phyloP scores from a whole-genome alignment of 83 land plant species.

The Diphasiastrum complanatum region DNA sequence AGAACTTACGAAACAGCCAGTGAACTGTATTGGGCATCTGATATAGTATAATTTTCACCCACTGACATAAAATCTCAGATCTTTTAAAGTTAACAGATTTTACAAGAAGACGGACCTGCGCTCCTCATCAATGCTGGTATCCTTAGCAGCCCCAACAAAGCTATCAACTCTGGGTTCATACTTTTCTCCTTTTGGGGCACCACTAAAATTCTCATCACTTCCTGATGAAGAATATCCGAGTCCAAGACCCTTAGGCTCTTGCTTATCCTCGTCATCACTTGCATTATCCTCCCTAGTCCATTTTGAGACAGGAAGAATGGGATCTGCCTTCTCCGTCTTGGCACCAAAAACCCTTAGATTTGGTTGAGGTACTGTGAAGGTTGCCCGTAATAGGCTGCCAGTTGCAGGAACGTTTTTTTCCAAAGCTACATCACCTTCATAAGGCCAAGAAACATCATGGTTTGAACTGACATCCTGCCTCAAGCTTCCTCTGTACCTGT shows the following conservation, averaged over 20 bases:
- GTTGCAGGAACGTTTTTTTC: not conserved
- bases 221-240: conserved; percentile 88
- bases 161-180: conserved; percentile 38
- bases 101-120: conserved; percentile 47
- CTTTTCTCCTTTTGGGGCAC: conserved; percentile 38
- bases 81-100: not conserved
- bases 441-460: conserved; percentile 16
- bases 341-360: conserved; percentile 41
- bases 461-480: conserved; percentile 24
- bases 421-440: conserved; percentile 17
- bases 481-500: no score
- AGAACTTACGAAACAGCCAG: no score
- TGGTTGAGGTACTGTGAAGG: conserved; percentile 50
- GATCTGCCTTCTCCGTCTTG: conserved; percentile 51
- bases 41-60: not conserved
- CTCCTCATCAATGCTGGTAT: conserved; percentile 69
- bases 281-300: conserved; percentile 91
- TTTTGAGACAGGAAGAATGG: conserved; percentile 79
- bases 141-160: conserved; percentile 29
- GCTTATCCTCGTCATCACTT: conserved; percentile 67
- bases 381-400: conserved; percentile 24
- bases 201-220: conserved; percentile 63
- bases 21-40: not conserved
- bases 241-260: conserved; percentile 44
- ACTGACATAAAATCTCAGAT: not conserved